These are phyloP conservation scores for Vanrija humicola DNA, from an alignment of 1,284 basidiomycete species.

Conservation along the genomic window DNA sequence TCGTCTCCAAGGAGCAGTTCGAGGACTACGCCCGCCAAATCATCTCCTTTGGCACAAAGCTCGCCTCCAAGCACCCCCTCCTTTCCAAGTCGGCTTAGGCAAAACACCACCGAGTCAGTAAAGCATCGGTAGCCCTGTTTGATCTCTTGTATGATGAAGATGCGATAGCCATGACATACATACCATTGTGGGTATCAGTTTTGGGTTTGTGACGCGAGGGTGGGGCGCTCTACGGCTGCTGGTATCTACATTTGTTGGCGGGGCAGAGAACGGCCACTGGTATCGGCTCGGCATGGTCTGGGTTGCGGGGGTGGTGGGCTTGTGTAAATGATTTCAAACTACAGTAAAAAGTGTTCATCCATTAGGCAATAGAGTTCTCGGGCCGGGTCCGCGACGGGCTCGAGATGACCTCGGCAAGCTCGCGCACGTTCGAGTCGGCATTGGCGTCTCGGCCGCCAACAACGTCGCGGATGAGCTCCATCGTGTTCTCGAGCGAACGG, in stretches of 20 bases:
- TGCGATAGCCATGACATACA: conserved; percentile 13
- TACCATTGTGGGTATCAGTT: not conserved
- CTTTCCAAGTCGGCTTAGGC: not conserved
- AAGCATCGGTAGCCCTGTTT: not conserved
- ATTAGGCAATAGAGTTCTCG: conserved; percentile 15
- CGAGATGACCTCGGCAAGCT: conserved; percentile 47
- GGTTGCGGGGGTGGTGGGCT: not conserved
- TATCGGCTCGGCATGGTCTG: no score
- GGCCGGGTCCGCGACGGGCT: conserved; percentile 33
- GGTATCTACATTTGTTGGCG: conserved; percentile 9
- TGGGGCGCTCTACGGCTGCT: conserved; percentile 3
- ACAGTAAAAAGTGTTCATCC: not conserved
- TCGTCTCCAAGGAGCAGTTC: conserved; percentile 50
- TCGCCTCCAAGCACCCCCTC: conserved; percentile 1
- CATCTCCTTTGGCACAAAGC: conserved; percentile 30
- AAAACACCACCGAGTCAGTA: not conserved
- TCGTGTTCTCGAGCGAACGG: conserved; percentile 91
- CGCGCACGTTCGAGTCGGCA: conserved; percentile 42
- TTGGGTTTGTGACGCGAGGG: not conserved
- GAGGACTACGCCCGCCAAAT: conserved; percentile 46
- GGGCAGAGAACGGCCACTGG: not conserved
- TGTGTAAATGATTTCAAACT: not conserved
- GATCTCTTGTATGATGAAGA: conserved; percentile 12
- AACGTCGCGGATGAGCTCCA: conserved; percentile 87
- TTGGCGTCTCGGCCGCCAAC: conserved; percentile 62